A percentile compares a stretch with the other conserved stretches of the same genome.
phyloP scores from a whole-genome alignment of 2,329 filamentous ascomycete species.

The Plenodomus biglobosus region DNA sequence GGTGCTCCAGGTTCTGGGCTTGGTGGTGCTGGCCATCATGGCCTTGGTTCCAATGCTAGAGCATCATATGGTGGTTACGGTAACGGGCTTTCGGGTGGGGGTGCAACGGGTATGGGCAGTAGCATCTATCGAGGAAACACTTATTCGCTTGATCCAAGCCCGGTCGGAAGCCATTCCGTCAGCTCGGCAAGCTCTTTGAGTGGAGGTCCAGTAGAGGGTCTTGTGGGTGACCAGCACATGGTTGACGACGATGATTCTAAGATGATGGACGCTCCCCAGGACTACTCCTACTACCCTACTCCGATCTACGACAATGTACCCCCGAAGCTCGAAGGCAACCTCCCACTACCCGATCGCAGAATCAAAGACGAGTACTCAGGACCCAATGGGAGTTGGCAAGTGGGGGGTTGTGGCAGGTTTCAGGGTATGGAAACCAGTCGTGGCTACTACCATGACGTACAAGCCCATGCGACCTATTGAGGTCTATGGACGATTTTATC shows the following conservation, averaged over 20 bases:
- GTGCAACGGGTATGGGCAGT: conserved; percentile 35
- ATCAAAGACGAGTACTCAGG: conserved; percentile 50
- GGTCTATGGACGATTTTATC: conserved; percentile 6
- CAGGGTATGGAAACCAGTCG: conserved; percentile 52
- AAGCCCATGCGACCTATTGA: conserved; percentile 45
- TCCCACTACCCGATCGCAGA: conserved; percentile 41
- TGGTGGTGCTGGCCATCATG: conserved; percentile 49
- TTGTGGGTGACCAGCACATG: conserved; percentile 47
- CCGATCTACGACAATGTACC: conserved; percentile 48
- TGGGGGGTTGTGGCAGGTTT: conserved; percentile 47
- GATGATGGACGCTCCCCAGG: conserved; percentile 46
- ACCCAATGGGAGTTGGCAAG: conserved; percentile 40
- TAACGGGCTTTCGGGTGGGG: conserved; percentile 35
- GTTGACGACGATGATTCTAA: conserved; percentile 42
- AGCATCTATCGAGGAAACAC: conserved; percentile 39
- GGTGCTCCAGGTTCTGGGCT: conserved; percentile 38
- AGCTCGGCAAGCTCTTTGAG: conserved; percentile 49
- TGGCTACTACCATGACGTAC: conserved; percentile 51
- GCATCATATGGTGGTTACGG: conserved; percentile 41
- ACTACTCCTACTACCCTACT: conserved; percentile 52
- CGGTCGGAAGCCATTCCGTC: conserved; percentile 46
- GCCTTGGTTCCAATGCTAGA: conserved; percentile 68
- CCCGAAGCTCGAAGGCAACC: conserved; percentile 33
- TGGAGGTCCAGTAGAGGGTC: conserved; percentile 45
- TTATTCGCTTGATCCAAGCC: conserved; percentile 45